Percentiles rank a stretch among this genome's conserved stretches.
Conservation (phyloP, 805 yeast genomes). For the Nematodospora valgi region DNA sequence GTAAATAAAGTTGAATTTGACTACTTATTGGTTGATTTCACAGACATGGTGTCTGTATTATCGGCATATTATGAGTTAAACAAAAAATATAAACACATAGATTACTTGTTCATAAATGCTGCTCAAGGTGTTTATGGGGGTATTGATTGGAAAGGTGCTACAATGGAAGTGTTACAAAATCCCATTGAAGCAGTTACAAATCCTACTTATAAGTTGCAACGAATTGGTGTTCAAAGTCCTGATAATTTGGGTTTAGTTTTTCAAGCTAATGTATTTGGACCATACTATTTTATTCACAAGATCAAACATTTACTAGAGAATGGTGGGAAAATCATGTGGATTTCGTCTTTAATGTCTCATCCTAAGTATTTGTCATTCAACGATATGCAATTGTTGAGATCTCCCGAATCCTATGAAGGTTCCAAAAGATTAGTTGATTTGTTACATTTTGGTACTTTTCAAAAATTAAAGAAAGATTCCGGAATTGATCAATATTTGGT, state of each 20-base stretch:
- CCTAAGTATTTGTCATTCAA: conserved; percentile 69
- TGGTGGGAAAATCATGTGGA: conserved; percentile 71
- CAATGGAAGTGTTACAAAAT: conserved; percentile 56
- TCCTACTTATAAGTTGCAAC: conserved; percentile 83
- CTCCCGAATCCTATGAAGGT: conserved; percentile 80
- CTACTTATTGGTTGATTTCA: conserved; percentile 83
- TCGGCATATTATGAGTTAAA: conserved; percentile 69
- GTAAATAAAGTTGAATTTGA: conserved; percentile 73
- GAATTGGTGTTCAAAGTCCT: conserved; percentile 65
- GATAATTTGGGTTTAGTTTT: conserved; percentile 87
- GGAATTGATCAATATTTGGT: conserved; percentile 72
- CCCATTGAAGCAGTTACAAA: conserved; percentile 85
- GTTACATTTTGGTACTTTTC: conserved; percentile 69
- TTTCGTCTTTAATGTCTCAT: conserved; percentile 77
- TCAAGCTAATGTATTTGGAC: conserved; percentile 96
- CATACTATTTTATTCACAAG: conserved; percentile 76
- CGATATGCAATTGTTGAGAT: conserved; percentile 68
- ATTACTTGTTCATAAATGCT: conserved; percentile 81
- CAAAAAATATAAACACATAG: conserved; percentile 62
- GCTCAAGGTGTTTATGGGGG: conserved; percentile 88
- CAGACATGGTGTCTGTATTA: conserved; percentile 81
- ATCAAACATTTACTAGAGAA: conserved; percentile 48
- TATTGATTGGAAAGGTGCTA: conserved; percentile 80
- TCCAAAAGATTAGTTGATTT: conserved; percentile 86
- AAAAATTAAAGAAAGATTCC: conserved; percentile 40